Evolutionary conservation across 768 basidiomycete species (phyloP), one percentile per base, ranked within the genome.

Genomic region (Russula dissimulans): DNA sequence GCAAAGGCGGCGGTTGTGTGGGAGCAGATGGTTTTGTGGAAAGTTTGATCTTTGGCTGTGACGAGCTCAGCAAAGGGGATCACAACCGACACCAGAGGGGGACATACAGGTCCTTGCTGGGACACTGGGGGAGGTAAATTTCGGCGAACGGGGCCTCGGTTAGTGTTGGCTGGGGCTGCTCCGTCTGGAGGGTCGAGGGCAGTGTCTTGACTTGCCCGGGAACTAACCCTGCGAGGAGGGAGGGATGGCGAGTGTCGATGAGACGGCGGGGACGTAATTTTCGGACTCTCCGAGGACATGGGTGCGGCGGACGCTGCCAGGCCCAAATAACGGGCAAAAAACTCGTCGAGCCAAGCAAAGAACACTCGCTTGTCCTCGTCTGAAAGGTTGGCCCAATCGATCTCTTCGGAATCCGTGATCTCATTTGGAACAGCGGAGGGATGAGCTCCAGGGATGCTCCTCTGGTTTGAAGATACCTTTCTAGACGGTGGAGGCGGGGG

Each of bases 281-380:
- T 39, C 9, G 22, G 12, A 4, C 11, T 8, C 1, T 56, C 43
- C 2, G 59, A 50, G 0, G 54, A 41, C 10, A 45, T 47, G 2
- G 62, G 29, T 9, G 47, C 56, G 60, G 59, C 3, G 60, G 54
- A 5, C 60, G 52, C 7, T 71, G 41, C 69, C 10, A 12, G 31
- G 26, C 70, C 65, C 22, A 77, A 69, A 51, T 73, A 74, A 38
- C 77, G 76, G 15, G 80, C 77, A 67, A 91, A 91, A 72, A 85
- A 91, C 67, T 90, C 89, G 68, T 91, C 89, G 22, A 91, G 75
- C 88, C 89, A 91, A 60, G 72, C 71, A 70, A 91, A 91, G 68
- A 91, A 87, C 29, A 75, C 80, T 34, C 81, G 73, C 68, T 89
- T 91, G 67, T 91, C 87, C 68, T 84, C 78, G 22, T 69, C 67